Evolutionary conservation across 371 early-diverging fungal genomes (phyloP).

Genomic region (Mortierella sp.): DNA sequence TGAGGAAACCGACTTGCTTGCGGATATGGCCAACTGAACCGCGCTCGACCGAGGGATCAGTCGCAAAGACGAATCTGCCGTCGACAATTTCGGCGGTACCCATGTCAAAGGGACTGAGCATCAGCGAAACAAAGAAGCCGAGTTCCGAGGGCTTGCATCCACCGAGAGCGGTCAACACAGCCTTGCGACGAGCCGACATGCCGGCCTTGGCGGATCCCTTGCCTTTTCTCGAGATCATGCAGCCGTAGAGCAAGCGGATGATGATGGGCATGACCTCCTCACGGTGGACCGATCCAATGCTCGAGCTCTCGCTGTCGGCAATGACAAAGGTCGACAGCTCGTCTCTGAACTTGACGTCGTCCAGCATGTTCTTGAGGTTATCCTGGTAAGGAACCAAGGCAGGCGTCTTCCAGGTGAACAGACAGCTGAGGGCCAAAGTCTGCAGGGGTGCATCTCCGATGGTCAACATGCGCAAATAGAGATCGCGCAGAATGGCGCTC

Average conservation of each 20-base stretch:
- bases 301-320: conserved; percentile 65
- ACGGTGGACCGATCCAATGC: conserved; percentile 78
- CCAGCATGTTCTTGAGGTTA: conserved; percentile 78
- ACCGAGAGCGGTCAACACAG: conserved; percentile 84
- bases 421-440: conserved; percentile 82
- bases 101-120: conserved; percentile 81
- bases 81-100: conserved; percentile 21
- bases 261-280: conserved; percentile 79
- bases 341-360: conserved; percentile 93
- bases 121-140: conserved; percentile 79
- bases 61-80: conserved; percentile 31
- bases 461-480: conserved; percentile 80
- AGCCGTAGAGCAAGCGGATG: conserved; percentile 91
- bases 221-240: conserved; percentile 81
- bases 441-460: conserved; percentile 88
- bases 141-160: conserved; percentile 77
- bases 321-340: conserved; percentile 83
- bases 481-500: conserved; percentile 65
- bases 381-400: conserved; percentile 80
- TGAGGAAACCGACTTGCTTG: conserved; percentile 86
- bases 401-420: conserved; percentile 83
- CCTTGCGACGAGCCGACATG: conserved; percentile 78
- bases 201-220: conserved; percentile 74
- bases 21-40: conserved; percentile 65
- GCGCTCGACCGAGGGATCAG: conserved; percentile 37